Evolutionary conservation across 768 basidiomycete species (phyloP).

Genomic region (Cubamyces sp.): DNA sequence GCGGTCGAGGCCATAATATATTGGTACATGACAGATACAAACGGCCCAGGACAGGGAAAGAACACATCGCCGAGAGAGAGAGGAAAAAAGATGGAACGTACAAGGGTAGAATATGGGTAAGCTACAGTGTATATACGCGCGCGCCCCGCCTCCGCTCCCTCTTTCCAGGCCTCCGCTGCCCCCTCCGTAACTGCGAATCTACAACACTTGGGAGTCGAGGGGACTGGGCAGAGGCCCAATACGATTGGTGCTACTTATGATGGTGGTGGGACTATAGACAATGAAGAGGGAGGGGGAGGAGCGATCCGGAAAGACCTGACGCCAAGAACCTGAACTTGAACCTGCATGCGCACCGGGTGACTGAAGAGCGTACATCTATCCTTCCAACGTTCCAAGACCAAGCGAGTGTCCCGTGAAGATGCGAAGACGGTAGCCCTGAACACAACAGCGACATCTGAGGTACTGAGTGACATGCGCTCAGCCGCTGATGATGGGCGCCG

Average conservation of each 20-base stretch:
- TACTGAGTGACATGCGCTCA: neutral
- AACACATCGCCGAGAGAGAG: too few relatives aligned
- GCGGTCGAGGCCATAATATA: too few relatives aligned
- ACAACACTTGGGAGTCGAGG: neutral
- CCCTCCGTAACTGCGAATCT: neutral
- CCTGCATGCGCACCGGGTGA: neutral
- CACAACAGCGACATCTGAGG: neutral
- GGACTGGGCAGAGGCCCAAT: too few relatives aligned
- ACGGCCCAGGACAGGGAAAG: too few relatives aligned
- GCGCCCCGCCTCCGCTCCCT: neutral
- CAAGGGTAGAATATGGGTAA: neutral
- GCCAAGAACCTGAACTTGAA: neutral
- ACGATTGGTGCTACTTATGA: too few relatives aligned
- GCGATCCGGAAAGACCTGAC: neutral
- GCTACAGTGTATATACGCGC: constrained; percentile 1
- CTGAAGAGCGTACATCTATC: neutral
- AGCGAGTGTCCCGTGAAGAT: neutral
- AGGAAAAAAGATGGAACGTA: too few relatives aligned
- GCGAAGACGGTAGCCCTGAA: neutral
- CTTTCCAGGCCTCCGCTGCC: neutral
- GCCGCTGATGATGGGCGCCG: constrained; percentile 18
- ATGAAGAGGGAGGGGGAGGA: neutral
- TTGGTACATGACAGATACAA: too few relatives aligned
- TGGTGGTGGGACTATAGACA: too few relatives aligned
- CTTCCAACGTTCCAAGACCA: neutral